Conservation (phyloP, 176 grass and related monocot genomes). For the Cocos nucifera region DNA sequence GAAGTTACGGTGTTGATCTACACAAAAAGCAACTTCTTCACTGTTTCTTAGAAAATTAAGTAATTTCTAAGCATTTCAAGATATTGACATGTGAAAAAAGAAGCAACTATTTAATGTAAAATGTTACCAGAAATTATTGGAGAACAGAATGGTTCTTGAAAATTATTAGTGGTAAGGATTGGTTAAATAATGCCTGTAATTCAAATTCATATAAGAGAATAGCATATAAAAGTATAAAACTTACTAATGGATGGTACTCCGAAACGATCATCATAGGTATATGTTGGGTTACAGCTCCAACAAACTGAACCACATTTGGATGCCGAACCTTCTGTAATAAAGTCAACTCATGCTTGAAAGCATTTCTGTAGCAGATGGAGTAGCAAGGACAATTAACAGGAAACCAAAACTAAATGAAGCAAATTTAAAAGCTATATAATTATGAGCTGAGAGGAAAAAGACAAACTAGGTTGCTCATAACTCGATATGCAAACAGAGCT, state of each 20-base stretch:
- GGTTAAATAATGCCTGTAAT: background rate
- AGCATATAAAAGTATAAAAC: conserved; percentile 10
- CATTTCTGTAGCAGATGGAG: conserved; percentile 45
- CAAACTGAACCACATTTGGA: conserved; percentile 97
- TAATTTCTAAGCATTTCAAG: conserved; percentile 1
- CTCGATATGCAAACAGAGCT: background rate
- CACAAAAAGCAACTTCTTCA: background rate
- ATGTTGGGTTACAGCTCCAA: conserved; percentile 94
- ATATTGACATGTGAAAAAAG: background rate
- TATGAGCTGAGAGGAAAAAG: background rate
- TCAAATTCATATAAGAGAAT: background rate
- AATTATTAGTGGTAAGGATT: too few species aligned
- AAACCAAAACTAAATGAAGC: too few species aligned
- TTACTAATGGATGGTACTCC: conserved; percentile 76
- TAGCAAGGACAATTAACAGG: conserved; percentile 3
- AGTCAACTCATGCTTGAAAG: conserved; percentile 83
- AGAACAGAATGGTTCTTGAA: too few species aligned
- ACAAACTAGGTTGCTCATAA: background rate
- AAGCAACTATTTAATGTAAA: conserved; percentile 1
- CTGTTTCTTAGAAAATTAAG: background rate
- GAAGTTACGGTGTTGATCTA: background rate
- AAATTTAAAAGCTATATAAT: background rate
- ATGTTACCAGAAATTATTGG: too few species aligned
- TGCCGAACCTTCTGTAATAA: conserved; percentile 80
- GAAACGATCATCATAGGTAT: conserved; percentile 98